Percentiles rank a stretch among this genome's conserved stretches.
phyloP scores from a whole-genome alignment of 768 basidiomycete species.

The Crassisporium funariophilum region DNA sequence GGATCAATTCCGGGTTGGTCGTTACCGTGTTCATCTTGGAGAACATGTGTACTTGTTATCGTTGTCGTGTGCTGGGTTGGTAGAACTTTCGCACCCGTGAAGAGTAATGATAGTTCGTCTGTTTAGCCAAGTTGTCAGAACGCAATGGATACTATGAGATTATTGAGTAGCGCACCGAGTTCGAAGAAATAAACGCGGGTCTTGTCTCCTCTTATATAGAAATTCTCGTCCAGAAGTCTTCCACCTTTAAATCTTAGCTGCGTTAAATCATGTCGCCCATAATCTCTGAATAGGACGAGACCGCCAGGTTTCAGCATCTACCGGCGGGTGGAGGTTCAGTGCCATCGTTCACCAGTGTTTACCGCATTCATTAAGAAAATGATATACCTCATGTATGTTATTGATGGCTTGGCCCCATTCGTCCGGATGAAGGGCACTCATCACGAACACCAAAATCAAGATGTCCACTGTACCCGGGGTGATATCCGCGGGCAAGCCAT shows the following conservation, averaged over 20 bases:
- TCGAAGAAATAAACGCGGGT: conserved; percentile 98
- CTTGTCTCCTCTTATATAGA: conserved; percentile 96
- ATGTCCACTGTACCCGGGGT: conserved; percentile 79
- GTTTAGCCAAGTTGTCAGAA: conserved; percentile 6
- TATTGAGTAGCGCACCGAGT: conserved; percentile 50
- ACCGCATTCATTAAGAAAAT: neutral
- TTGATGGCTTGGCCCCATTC: conserved; percentile 87
- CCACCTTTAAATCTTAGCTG: conserved; percentile 91
- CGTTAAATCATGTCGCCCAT: conserved; percentile 92
- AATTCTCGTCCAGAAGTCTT: conserved; percentile 87
- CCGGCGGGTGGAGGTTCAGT: neutral
- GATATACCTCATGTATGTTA: conserved; percentile 78
- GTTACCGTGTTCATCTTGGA: too few species aligned
- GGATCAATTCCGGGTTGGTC: too few species aligned
- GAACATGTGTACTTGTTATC: conserved; percentile 35
- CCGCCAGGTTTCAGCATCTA: conserved; percentile 93
- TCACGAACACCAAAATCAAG: conserved; percentile 88
- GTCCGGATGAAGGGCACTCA: conserved; percentile 89
- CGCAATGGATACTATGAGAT: neutral
- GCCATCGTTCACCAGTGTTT: neutral
- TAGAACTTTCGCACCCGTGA: conserved; percentile 61
- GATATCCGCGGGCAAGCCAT: conserved; percentile 63
- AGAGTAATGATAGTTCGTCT: conserved; percentile 82
- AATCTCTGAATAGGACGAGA: conserved; percentile 84
- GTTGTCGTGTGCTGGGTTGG: conserved; percentile 32